Percentiles rank a stretch among this genome's conserved stretches.
Evolutionary conservation across 352 stramenopile genomes (phyloP).

Genomic region (Phytopythium mirpurense): DNA sequence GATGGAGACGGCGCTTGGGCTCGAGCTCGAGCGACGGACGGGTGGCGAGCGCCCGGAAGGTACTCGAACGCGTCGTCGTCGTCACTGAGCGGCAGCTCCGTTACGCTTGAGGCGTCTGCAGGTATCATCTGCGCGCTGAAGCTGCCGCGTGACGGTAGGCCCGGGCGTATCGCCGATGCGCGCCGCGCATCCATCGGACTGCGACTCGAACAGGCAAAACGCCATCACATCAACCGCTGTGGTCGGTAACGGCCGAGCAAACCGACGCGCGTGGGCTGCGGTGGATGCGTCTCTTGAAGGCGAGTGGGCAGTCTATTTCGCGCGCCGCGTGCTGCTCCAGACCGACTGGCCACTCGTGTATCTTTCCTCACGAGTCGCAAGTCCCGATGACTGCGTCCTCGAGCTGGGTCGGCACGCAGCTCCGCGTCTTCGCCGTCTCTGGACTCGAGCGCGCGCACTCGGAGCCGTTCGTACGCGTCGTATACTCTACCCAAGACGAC

Average conservation of each 20-base stretch:
- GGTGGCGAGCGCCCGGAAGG: neutral
- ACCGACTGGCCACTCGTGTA: no score
- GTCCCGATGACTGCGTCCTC: no score
- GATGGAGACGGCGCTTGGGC: slow-evolving; percentile 1
- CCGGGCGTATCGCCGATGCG: neutral
- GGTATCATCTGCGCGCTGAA: slow-evolving; percentile 4
- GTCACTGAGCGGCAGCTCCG: neutral
- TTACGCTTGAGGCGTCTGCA: neutral
- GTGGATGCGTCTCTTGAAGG: slow-evolving; percentile 1
- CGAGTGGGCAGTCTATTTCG: neutral
- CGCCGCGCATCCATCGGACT: neutral
- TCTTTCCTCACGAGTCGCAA: no score
- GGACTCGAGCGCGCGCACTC: slow-evolving; percentile 40
- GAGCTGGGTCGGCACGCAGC: slow-evolving; percentile 1
- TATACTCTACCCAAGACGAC: slow-evolving; percentile 24
- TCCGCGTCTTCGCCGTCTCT: slow-evolving; percentile 19
- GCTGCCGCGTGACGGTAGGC: neutral
- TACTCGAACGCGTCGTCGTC: slow-evolving; percentile 2
- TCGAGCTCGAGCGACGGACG: neutral
- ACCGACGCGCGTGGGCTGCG: neutral
- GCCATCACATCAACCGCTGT: no score
- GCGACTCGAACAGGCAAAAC: neutral
- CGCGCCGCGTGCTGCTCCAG: no score
- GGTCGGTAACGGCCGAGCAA: slow-evolving; percentile 1
- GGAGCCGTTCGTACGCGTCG: slow-evolving; percentile 39